Conservation (phyloP, 495 filamentous ascomycete genomes). For the Pyrenopolyporus hunteri region DNA sequence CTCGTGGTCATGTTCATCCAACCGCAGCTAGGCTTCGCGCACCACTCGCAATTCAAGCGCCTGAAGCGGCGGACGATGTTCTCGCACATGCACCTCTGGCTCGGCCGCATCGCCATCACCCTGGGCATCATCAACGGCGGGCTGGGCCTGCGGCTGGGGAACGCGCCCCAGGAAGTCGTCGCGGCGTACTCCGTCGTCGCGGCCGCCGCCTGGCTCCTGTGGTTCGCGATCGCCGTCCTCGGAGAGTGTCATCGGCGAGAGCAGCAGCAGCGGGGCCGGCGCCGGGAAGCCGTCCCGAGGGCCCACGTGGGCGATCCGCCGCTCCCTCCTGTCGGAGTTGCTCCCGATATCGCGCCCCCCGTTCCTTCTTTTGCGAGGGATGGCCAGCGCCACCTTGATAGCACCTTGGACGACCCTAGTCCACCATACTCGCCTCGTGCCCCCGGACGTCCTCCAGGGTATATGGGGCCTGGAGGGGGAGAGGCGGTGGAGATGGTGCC, state of each 20-base stretch:
- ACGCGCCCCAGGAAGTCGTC: constrained; percentile 36
- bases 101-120: constrained; percentile 64
- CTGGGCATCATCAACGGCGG: constrained; percentile 74
- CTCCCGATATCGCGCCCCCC: background rate
- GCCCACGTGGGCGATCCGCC: background rate
- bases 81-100: constrained; percentile 68
- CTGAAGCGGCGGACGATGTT: constrained; percentile 54
- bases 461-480: background rate
- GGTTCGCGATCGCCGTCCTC: constrained; percentile 39
- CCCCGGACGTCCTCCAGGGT: too few species aligned
- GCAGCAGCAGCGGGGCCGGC: background rate
- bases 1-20: constrained; percentile 61
- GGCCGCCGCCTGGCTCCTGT: constrained; percentile 42
- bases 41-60: constrained; percentile 63
- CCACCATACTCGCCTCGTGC: constrained; percentile 27
- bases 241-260: constrained; percentile 30
- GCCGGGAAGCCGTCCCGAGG: too few species aligned
- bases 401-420: constrained; percentile 15
- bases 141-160: constrained; percentile 61
- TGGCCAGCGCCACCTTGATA: background rate
- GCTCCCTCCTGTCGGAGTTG: background rate
- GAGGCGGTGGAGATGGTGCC: constrained; percentile 13
- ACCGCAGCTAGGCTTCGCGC: constrained; percentile 64
- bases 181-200: constrained; percentile 47
- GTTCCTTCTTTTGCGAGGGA: background rate